Evolutionary conservation across 2,329 filamentous ascomycete genomes (phyloP).

Genomic region (Fusarium nanum): DNA sequence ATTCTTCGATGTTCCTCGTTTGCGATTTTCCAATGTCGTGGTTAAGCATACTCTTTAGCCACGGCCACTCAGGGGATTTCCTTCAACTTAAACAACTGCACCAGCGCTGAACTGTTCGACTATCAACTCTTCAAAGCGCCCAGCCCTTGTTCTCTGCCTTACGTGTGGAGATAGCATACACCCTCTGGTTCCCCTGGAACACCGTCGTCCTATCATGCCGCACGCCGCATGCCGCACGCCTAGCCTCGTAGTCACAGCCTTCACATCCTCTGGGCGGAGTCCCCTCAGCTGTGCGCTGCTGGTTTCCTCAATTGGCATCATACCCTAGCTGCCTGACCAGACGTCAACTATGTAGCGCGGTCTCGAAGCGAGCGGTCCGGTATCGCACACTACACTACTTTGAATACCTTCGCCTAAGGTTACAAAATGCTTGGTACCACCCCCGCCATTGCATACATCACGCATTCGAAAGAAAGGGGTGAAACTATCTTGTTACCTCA

Average conservation of each 20-base stretch:
- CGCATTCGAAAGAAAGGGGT: not conserved
- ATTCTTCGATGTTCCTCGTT: not conserved
- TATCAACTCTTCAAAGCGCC: slow-evolving; percentile 23
- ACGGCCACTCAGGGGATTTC: slow-evolving; percentile 29
- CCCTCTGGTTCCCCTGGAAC: slow-evolving; percentile 24
- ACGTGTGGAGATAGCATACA: slow-evolving; percentile 30
- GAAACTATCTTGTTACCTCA: not conserved
- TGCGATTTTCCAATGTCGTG: slow-evolving; percentile 11
- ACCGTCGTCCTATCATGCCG: slow-evolving; percentile 22
- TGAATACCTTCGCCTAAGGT: slow-evolving; percentile 5
- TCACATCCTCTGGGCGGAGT: slow-evolving; percentile 30
- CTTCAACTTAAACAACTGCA: slow-evolving; percentile 39
- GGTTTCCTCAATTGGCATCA: slow-evolving; percentile 21
- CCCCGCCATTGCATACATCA: not conserved
- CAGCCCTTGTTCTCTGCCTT: slow-evolving; percentile 37
- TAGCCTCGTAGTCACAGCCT: slow-evolving; percentile 24
- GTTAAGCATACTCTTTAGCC: slow-evolving; percentile 8
- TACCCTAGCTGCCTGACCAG: slow-evolving; percentile 28
- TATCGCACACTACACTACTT: slow-evolving; percentile 29
- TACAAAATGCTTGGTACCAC: slow-evolving; percentile 13
- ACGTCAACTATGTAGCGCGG: slow-evolving; percentile 32
- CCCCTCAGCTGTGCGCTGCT: slow-evolving; percentile 27
- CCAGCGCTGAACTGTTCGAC: slow-evolving; percentile 13
- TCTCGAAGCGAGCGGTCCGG: slow-evolving; percentile 35
- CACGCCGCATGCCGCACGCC: slow-evolving; percentile 31